phyloP scores from a whole-genome alignment of 1,139 yeast species.

The Hyphopichia burtonii region DNA sequence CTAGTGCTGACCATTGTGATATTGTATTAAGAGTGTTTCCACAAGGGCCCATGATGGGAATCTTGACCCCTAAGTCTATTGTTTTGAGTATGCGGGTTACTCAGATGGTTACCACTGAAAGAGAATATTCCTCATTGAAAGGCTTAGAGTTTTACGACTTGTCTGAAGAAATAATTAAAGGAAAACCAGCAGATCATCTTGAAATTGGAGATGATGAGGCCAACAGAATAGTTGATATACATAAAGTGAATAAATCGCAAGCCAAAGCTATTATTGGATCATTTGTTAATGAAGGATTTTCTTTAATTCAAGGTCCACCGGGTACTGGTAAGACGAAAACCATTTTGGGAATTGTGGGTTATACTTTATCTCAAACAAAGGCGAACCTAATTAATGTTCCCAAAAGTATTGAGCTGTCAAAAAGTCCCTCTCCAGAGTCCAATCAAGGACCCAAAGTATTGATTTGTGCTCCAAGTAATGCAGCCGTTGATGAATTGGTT shows the following conservation, averaged over 20 bases:
- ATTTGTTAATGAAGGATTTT: constrained; percentile 67
- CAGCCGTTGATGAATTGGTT: constrained; percentile 98
- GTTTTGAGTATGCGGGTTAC: constrained; percentile 70
- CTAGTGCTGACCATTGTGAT: constrained; percentile 67
- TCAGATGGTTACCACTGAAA: constrained; percentile 88
- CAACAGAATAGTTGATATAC: constrained; percentile 39
- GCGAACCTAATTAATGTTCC: constrained; percentile 30
- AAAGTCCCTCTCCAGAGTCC: constrained; percentile 6
- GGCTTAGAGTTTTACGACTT: constrained; percentile 84
- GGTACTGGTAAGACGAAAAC: constrained; percentile 99
- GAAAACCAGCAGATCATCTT: constrained; percentile 53
- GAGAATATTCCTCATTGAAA: constrained; percentile 83
- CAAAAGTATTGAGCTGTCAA: constrained; percentile 4
- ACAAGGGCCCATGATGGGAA: constrained; percentile 47
- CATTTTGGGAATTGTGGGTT: constrained; percentile 86
- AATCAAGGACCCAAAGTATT: constrained; percentile 46
- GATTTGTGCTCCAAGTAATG: constrained; percentile 98
- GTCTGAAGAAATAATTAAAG: constrained; percentile 59
- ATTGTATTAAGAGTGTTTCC: constrained; percentile 68
- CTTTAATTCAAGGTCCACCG: constrained; percentile 95
- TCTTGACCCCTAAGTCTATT: constrained; percentile 62
- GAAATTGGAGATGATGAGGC: constrained; percentile 36
- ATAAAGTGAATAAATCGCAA: constrained; percentile 79
- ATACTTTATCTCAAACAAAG: constrained; percentile 46
- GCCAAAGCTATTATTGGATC: constrained; percentile 85